These are phyloP conservation scores for Teunomyces kruisii DNA, from an alignment of 805 yeast genomes.

Conservation along the genomic window DNA sequence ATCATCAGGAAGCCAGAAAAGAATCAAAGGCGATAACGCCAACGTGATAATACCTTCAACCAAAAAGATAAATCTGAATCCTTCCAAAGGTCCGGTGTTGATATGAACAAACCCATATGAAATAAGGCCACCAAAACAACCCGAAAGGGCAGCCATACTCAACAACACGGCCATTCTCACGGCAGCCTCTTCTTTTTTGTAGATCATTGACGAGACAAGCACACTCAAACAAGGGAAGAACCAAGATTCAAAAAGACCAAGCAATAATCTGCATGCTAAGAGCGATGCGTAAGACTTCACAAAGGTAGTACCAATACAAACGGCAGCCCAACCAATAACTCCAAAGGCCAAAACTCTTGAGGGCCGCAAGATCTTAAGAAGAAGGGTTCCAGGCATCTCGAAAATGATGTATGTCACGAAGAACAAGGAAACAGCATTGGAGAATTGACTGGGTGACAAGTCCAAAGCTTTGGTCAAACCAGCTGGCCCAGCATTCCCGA, in stretches of 20 bases:
- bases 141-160: constrained; percentile 52
- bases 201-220: constrained; percentile 36
- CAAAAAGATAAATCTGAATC: constrained; percentile 53
- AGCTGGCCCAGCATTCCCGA: constrained; percentile 59
- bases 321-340: constrained; percentile 38
- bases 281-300: constrained; percentile 41
- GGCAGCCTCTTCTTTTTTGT: constrained; percentile 16
- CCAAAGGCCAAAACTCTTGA: constrained; percentile 27
- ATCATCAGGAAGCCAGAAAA: constrained; percentile 41
- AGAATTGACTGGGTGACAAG: constrained; percentile 38
- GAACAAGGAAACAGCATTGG: constrained; percentile 45
- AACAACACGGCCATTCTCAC: constrained; percentile 36
- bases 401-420: constrained; percentile 47
- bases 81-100: constrained; percentile 29
- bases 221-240: constrained; percentile 51
- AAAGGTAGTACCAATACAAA: constrained; percentile 44
- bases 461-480: constrained; percentile 46
- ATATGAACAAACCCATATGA: constrained; percentile 42
- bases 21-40: constrained; percentile 32
- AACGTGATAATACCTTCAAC: constrained; percentile 47
- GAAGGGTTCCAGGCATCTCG: constrained; percentile 38
- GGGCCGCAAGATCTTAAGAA: constrained; percentile 35
- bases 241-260: constrained; percentile 55
- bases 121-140: constrained; percentile 58
- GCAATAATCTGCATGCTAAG: constrained; percentile 45